Percentiles rank a stretch among this genome's conserved stretches.
Conservation (phyloP, 1,284 basidiomycete species). For the Erythrobasidium hasegawianum region DNA sequence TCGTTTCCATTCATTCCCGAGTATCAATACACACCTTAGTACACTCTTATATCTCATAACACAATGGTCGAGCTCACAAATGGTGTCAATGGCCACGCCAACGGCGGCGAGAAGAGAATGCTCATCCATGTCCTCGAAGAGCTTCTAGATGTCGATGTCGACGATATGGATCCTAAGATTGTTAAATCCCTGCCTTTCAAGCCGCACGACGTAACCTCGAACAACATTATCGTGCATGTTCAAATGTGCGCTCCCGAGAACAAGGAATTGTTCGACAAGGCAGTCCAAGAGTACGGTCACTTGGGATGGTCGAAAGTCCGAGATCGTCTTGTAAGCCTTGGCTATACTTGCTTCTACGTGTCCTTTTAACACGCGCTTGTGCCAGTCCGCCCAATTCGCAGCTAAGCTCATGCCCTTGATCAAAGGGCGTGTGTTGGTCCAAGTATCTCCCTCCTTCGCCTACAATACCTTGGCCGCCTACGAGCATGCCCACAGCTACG, state of each 20-base stretch:
- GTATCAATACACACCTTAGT: neutral
- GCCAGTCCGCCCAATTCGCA: slow-evolving; percentile 33
- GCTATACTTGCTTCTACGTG: neutral
- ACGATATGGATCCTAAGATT: slow-evolving; percentile 39
- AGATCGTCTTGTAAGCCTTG: slow-evolving; percentile 27
- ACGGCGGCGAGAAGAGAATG: slow-evolving; percentile 10
- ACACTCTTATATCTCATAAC: neutral
- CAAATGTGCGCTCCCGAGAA: slow-evolving; percentile 36
- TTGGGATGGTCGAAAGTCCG: slow-evolving; percentile 35
- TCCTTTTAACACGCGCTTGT: slow-evolving; percentile 12
- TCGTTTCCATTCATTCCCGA: neutral
- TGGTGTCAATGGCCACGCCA: slow-evolving; percentile 10
- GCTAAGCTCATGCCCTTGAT: slow-evolving; percentile 37
- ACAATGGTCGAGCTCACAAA: neutral
- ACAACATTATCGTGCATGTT: slow-evolving; percentile 39
- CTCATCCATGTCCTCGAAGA: slow-evolving; percentile 34
- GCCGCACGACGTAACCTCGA: slow-evolving; percentile 39
- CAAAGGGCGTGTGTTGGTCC: slow-evolving; percentile 38
- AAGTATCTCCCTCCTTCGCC: slow-evolving; percentile 37
- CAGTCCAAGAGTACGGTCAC: slow-evolving; percentile 35
- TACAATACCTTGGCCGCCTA: slow-evolving; percentile 39
- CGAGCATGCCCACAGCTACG: slow-evolving; percentile 38
- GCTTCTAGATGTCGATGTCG: slow-evolving; percentile 39
- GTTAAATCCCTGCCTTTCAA: slow-evolving; percentile 37
- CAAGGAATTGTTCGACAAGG: slow-evolving; percentile 29